A percentile compares a stretch with the other conserved stretches of the same genome.
phyloP scores from a whole-genome alignment of 441 rosid genomes.

The Pelargonium cotyledonis region DNA sequence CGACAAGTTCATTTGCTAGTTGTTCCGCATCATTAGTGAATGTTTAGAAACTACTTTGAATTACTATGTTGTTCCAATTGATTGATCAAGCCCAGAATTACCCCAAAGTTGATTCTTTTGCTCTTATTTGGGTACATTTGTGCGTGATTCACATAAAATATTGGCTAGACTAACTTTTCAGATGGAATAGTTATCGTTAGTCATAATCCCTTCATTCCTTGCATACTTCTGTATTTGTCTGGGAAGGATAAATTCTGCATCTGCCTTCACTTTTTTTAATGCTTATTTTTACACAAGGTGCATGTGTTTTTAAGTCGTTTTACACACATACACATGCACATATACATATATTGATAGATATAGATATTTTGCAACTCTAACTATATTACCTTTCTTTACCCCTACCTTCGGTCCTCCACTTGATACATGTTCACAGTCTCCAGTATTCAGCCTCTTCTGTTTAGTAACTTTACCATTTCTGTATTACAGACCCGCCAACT shows the following conservation, averaged over 20 bases:
- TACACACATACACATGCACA: too few relatives aligned
- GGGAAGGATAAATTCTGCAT: neutral
- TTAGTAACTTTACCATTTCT: conserved; percentile 18
- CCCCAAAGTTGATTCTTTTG: neutral
- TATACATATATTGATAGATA: too few relatives aligned
- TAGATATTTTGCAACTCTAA: too few relatives aligned
- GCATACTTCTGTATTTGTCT: neutral
- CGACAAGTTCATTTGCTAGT: too few relatives aligned
- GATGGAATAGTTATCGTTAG: neutral
- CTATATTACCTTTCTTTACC: neutral
- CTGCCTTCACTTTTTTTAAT: neutral
- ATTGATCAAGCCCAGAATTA: neutral
- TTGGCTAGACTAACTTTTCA: neutral
- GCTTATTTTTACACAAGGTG: neutral
- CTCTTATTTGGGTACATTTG: neutral
- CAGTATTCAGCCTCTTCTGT: neutral
- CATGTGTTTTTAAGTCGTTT: neutral
- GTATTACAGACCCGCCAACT: conserved; percentile 71
- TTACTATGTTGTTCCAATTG: neutral
- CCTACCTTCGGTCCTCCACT: neutral
- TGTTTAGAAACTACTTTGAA: neutral
- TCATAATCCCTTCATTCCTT: neutral
- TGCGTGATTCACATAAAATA: neutral
- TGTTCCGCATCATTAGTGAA: neutral
- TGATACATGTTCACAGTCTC: conserved; percentile 1